phyloP scores from a whole-genome alignment of 768 basidiomycete genomes.

The Agaricus sinodeliciosus region DNA sequence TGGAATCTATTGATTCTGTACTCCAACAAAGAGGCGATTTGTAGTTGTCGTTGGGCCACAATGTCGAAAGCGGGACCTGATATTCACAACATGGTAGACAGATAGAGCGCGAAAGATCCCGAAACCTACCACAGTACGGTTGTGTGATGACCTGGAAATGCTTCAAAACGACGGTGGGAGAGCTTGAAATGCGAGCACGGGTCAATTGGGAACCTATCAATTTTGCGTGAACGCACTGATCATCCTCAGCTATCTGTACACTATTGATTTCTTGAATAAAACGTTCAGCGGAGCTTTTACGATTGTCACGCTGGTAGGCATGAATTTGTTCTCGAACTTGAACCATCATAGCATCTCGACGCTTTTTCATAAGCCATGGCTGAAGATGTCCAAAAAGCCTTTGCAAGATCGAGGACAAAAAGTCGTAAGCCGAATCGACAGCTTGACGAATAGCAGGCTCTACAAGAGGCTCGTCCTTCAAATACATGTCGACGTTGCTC shows the following conservation, averaged over 20 bases:
- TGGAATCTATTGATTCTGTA: conserved; percentile 27
- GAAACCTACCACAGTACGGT: neutral
- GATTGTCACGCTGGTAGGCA: neutral
- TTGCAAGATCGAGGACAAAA: neutral
- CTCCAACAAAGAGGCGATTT: conserved; percentile 16
- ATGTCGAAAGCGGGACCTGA: neutral
- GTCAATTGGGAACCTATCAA: neutral
- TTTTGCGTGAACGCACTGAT: neutral
- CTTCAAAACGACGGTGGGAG: neutral
- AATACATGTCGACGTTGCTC: neutral
- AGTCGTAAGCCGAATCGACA: neutral
- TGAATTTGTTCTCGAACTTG: neutral
- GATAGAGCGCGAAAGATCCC: neutral
- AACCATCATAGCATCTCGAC: neutral
- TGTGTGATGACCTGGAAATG: neutral
- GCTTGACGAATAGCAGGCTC: neutral
- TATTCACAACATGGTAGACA: neutral
- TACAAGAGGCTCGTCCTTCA: conserved; percentile 3
- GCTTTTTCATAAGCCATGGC: neutral
- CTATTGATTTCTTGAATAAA: conserved; percentile 4
- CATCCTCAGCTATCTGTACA: neutral
- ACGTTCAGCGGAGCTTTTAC: neutral
- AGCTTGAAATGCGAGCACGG: neutral
- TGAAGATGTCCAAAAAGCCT: neutral
- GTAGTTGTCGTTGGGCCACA: conserved; percentile 5